phyloP scores from a whole-genome alignment of 208 protist species.

The Acanthamoeba triangularis region DNA sequence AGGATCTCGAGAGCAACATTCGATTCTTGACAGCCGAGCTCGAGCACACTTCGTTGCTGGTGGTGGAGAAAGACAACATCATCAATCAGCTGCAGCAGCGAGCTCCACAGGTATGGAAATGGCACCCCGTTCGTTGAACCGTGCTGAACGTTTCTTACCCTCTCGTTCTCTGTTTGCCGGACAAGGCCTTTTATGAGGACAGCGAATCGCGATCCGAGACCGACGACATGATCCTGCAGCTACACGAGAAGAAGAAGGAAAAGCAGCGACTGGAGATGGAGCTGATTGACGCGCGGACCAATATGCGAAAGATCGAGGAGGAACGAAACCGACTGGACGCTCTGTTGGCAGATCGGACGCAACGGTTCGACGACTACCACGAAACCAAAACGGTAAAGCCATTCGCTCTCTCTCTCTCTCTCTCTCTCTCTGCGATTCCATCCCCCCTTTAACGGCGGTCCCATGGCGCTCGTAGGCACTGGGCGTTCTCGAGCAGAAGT shows the following conservation, averaged over 20 bases:
- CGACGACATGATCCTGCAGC: constrained; percentile 14
- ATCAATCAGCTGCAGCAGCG: constrained; percentile 45
- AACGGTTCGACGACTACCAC: constrained; percentile 57
- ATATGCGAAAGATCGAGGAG: not conserved
- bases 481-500: constrained; percentile 40
- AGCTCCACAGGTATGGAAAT: not conserved
- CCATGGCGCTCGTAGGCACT: not conserved
- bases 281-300: constrained; percentile 36
- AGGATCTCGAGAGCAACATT: constrained; percentile 63
- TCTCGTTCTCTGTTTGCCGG: not conserved
- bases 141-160: not conserved
- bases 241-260: constrained; percentile 38
- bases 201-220: not conserved
- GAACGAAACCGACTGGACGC: constrained; percentile 17
- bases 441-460: too few relatives aligned
- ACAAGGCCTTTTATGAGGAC: not conserved
- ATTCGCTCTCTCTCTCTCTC: not conserved
- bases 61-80: constrained; percentile 42
- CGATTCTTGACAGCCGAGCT: constrained; percentile 50
- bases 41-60: constrained; percentile 10
- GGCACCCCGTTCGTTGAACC: not conserved
- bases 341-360: not conserved
- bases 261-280: constrained; percentile 51
- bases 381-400: constrained; percentile 53
- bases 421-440: not conserved